Evolutionary conservation across 345 rosid genomes (phyloP), one percentile per base, ranked within the genome.

Genomic region (Microcos paniculata): DNA sequence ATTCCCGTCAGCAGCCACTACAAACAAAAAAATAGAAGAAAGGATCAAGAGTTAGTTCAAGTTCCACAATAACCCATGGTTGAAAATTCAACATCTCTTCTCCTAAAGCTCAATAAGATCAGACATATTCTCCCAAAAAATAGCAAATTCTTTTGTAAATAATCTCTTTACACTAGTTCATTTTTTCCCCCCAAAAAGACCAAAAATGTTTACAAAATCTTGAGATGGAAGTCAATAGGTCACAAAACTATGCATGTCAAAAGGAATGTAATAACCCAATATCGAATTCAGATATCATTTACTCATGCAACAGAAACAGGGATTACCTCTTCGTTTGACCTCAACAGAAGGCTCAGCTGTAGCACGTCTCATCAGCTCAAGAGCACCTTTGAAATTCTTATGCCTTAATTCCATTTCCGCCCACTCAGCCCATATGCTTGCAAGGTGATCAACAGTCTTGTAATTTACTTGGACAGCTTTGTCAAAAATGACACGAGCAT

Each of bases 341-440:
- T 96, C 99, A 64, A 90, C 94, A 13, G 98, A 92, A 1, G 98
- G 99, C 80, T 92, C 98, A 38, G 98, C 99, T 24, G 98, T 95
- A 52, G 98, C 98, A 45, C 94, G 90, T 79, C 97, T 90, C 94
- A 93, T 88, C 75, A 92, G 82, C 84, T 93, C 97, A 70, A 96
- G 75, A 11, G 98, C 99, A 76, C 88, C 95, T 74, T 88, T 87
- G 80, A 96, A 89, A 82, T 92, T 96, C 76, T 90, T 84, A 79
- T 96, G 92, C 77, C 92, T 90, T 67, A 96, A 48, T 78, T 96
- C 99, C 98, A 93, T 93, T 84, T 96, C 98, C 15, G 99, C 92
- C 99, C 99, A 96, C 85, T 90, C 98, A 76, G 98, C 92, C 98
- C 98, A 93, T 33, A 90, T 85, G 57, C 94, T 92, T 30, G 99